These are phyloP conservation scores for Pseudogymnoascus sp. DNA, from an alignment of 2,329 filamentous ascomycete genomes.

Conservation along the genomic window DNA sequence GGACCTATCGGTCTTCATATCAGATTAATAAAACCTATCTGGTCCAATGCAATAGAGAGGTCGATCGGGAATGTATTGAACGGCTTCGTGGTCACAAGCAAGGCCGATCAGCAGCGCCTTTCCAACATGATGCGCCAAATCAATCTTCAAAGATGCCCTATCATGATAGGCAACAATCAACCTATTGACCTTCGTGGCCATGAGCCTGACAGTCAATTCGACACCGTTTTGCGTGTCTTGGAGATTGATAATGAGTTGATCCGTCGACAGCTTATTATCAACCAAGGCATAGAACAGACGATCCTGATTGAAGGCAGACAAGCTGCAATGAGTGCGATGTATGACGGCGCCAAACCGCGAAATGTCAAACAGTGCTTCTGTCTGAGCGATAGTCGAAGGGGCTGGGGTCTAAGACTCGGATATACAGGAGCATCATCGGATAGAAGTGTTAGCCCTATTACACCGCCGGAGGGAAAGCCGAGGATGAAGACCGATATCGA, in stretches of 20 bases:
- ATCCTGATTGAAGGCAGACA: conserved; percentile 63
- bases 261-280: conserved; percentile 75
- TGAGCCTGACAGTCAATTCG: conserved; percentile 64
- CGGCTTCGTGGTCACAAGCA: conserved; percentile 73
- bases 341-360: conserved; percentile 45
- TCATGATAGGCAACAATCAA: conserved; percentile 54
- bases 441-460: conserved; percentile 42
- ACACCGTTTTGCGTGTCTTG: conserved; percentile 73
- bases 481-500: conserved; percentile 76
- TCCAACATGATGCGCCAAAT: conserved; percentile 53
- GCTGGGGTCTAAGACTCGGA: conserved; percentile 52
- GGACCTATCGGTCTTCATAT: conserved; percentile 78
- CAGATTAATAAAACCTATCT: conserved; percentile 67
- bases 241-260: conserved; percentile 75
- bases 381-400: conserved; percentile 51
- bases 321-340: conserved; percentile 63
- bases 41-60: conserved; percentile 75
- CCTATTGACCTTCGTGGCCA: conserved; percentile 52
- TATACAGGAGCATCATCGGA: conserved; percentile 38
- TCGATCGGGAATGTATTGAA: conserved; percentile 61
- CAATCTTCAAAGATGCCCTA: conserved; percentile 40
- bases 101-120: conserved; percentile 64
- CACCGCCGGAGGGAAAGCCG: conserved; percentile 30
- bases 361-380: conserved; percentile 70
- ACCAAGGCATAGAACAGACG: conserved; percentile 72